A percentile compares a stretch with the other conserved stretches of the same genome.
Conservation (phyloP, 2,329 filamentous ascomycete genomes). For the Chaetomiaceae sp. region DNA sequence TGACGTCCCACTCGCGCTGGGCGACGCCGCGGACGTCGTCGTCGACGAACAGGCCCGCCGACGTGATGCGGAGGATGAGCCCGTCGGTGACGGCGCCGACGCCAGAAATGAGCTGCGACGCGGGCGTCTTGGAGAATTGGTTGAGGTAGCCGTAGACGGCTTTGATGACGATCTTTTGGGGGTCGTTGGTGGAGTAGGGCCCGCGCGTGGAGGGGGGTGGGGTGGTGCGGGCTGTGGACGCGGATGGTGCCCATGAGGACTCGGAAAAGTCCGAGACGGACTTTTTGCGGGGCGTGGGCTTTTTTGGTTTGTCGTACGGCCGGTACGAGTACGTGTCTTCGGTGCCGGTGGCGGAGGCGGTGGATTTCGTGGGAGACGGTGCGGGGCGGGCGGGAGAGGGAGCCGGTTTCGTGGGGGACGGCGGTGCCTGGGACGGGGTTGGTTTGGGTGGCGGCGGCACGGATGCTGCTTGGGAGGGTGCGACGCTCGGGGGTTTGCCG, state of each 20-base stretch:
- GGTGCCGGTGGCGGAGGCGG: slow-evolving; percentile 48
- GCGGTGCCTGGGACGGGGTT: slow-evolving; percentile 17
- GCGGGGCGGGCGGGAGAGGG: slow-evolving; percentile 30
- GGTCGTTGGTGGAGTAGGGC: slow-evolving; percentile 81
- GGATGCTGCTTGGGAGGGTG: slow-evolving; percentile 30
- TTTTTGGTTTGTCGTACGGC: slow-evolving; percentile 67
- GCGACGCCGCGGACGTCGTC: slow-evolving; percentile 86
- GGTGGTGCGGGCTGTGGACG: slow-evolving; percentile 77
- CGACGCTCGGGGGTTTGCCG: slow-evolving; percentile 44
- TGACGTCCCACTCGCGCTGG: slow-evolving; percentile 98
- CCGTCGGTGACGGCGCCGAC: slow-evolving; percentile 84
- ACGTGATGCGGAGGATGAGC: slow-evolving; percentile 84
- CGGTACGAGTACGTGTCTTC: slow-evolving; percentile 68
- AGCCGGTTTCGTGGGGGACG: slow-evolving; percentile 26
- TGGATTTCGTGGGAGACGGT: slow-evolving; percentile 37
- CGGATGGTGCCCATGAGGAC: slow-evolving; percentile 78
- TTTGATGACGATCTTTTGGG: slow-evolving; percentile 92
- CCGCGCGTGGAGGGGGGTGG: slow-evolving; percentile 74
- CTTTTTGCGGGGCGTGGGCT: slow-evolving; percentile 48
- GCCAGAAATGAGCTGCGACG: slow-evolving; percentile 85
- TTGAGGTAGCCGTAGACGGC: slow-evolving; percentile 93
- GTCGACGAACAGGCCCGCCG: slow-evolving; percentile 93
- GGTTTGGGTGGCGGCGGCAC: slow-evolving; percentile 25
- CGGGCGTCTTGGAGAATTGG: slow-evolving; percentile 78
- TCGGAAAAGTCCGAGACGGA: slow-evolving; percentile 74